phyloP scores from a whole-genome alignment of 371 early-diverging fungal genomes.

The Mucor irregularis region DNA sequence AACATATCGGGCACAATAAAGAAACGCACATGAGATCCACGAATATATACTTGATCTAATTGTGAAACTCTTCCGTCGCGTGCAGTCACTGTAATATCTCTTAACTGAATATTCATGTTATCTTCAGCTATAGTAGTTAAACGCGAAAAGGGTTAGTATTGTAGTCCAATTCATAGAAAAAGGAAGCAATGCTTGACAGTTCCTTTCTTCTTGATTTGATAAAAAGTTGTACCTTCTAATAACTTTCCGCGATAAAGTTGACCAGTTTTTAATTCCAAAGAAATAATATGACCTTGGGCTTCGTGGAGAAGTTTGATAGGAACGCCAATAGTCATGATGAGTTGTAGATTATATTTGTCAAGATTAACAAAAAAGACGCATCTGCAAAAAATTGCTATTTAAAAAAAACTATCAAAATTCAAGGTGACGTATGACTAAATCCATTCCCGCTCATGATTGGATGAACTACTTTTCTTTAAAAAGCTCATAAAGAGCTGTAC shows the following conservation, averaged over 20 bases:
- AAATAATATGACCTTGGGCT: constrained; percentile 94
- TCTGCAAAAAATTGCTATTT: neutral
- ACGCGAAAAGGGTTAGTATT: neutral
- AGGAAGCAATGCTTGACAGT: no score
- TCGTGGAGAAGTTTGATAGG: constrained; percentile 97
- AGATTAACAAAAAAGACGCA: neutral
- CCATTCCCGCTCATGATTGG: no score
- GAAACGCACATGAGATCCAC: constrained; percentile 95
- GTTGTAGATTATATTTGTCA: constrained; percentile 3
- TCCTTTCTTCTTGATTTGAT: neutral
- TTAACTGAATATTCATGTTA: constrained; percentile 97
- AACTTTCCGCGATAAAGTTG: constrained; percentile 93
- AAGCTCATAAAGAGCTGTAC: no score
- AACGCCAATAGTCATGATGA: constrained; percentile 87
- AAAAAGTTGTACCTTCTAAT: constrained; percentile 67
- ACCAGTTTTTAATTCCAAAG: constrained; percentile 94
- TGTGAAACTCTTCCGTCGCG: constrained; percentile 90
- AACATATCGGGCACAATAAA: constrained; percentile 98
- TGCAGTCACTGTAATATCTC: constrained; percentile 89
- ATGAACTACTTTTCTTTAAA: no score
- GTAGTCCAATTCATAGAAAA: no score
- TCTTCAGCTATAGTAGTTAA: constrained; percentile 81
- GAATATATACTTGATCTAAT: constrained; percentile 94
- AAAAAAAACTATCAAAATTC: constrained; percentile 1
- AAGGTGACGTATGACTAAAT: no score